These are phyloP conservation scores for Backusella luteola DNA, from an alignment of 192 early-diverging fungal species.

Conservation along the genomic window DNA sequence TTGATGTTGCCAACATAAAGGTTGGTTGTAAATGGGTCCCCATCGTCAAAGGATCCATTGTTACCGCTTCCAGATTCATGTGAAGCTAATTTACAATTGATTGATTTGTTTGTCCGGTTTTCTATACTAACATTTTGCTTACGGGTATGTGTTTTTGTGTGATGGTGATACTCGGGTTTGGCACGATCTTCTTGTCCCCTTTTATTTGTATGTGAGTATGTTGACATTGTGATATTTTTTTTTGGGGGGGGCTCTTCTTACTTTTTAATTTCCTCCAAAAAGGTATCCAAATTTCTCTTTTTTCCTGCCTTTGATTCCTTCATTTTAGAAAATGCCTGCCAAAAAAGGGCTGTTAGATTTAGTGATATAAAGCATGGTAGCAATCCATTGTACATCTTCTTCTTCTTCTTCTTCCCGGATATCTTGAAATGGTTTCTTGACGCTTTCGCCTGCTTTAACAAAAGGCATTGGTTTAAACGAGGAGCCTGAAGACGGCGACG, in stretches of 20 bases:
- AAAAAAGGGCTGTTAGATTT: not conserved
- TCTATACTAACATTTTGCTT: not conserved
- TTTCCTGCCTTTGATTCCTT: slow-evolving; percentile 48
- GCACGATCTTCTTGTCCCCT: slow-evolving; percentile 68
- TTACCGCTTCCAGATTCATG: not conserved
- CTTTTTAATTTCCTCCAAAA: slow-evolving; percentile 83
- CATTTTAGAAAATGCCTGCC: slow-evolving; percentile 1
- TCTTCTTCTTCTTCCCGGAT: slow-evolving; percentile 24
- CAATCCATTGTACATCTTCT: not conserved
- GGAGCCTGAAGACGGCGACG: not conserved
- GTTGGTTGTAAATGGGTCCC: slow-evolving; percentile 79
- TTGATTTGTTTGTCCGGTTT: not conserved
- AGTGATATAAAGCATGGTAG: not conserved
- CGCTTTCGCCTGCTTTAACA: slow-evolving; percentile 34
- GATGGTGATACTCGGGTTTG: slow-evolving; percentile 42
- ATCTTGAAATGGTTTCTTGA: not conserved
- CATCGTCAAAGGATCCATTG: slow-evolving; percentile 66
- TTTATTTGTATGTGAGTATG: not conserved
- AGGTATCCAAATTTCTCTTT: slow-evolving; percentile 82
- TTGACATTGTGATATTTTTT: not conserved
- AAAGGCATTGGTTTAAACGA: slow-evolving; percentile 32
- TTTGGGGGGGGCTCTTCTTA: not conserved
- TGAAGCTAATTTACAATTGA: not conserved
- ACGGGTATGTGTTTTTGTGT: slow-evolving; percentile 32
- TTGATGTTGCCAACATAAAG: slow-evolving; percentile 82